Evolutionary conservation across 2,329 filamentous ascomycete genomes (phyloP).

Genomic region (Cladophialophora carrionii): DNA sequence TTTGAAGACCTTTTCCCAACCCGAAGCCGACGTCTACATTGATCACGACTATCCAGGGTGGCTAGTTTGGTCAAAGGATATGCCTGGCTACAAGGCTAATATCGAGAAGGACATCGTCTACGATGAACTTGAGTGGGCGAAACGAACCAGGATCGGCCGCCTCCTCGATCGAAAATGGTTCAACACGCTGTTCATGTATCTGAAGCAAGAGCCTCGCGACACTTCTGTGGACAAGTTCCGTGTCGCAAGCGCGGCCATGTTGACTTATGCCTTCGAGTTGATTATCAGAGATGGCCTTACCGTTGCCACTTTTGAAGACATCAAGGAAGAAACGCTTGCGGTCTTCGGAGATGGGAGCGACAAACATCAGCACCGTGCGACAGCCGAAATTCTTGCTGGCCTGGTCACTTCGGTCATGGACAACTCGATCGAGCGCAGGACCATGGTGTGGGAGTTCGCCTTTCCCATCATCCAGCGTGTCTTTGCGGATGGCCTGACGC

Average conservation of each 20-base stretch:
- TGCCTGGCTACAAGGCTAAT: conserved; percentile 76
- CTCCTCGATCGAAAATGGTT: conserved; percentile 85
- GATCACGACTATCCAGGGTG: conserved; percentile 92
- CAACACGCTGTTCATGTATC: conserved; percentile 81
- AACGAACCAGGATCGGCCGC: conserved; percentile 77
- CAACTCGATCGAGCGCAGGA: conserved; percentile 71
- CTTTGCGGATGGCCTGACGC: conserved; percentile 88
- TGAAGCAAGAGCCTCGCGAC: conserved; percentile 95
- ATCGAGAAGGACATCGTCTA: conserved; percentile 70
- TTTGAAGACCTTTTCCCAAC: conserved; percentile 74
- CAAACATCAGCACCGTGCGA: conserved; percentile 96
- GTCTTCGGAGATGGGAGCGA: conserved; percentile 92
- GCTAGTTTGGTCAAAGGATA: conserved; percentile 90
- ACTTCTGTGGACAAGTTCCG: conserved; percentile 80
- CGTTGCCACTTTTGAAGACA: conserved; percentile 78
- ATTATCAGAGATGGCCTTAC: conserved; percentile 77
- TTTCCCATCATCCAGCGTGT: conserved; percentile 85
- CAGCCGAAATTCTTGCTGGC: conserved; percentile 87
- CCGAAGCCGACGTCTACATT: conserved; percentile 82
- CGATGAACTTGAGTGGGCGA: conserved; percentile 75
- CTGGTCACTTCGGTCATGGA: conserved; percentile 80
- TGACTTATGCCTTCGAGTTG: conserved; percentile 88
- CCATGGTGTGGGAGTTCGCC: conserved; percentile 82
- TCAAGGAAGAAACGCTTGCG: conserved; percentile 75
- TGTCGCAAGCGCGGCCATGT: conserved; percentile 81